These are phyloP conservation scores for Huntiella moniliformis DNA, from an alignment of 2,329 filamentous ascomycete species.

Conservation along the genomic window DNA sequence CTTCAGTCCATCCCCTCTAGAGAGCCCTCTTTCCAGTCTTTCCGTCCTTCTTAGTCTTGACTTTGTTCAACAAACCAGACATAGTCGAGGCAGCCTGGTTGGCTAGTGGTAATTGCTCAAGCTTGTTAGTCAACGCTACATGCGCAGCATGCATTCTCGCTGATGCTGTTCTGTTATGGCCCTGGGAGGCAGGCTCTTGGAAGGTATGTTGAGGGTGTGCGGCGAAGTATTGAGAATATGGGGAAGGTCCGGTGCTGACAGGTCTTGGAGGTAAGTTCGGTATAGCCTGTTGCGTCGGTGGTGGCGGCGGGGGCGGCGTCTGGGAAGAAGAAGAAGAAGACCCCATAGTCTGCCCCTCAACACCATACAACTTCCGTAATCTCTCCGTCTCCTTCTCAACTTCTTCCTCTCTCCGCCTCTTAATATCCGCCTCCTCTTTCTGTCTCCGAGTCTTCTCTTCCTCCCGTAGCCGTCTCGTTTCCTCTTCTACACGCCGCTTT, in stretches of 20 bases:
- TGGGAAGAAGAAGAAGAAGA: conserved; percentile 14
- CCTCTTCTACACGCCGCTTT: conserved; percentile 42
- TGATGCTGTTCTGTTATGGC: conserved; percentile 6
- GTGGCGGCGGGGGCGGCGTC: conserved; percentile 16
- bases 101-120: conserved; percentile 4
- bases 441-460: conserved; percentile 16
- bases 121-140: neutral
- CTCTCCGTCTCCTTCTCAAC: conserved; percentile 71
- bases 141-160: conserved; percentile 1
- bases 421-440: conserved; percentile 48
- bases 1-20: conserved; percentile 20
- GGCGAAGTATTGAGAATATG: conserved; percentile 15
- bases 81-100: conserved; percentile 23
- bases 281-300: conserved; percentile 12
- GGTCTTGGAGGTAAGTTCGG: conserved; percentile 25
- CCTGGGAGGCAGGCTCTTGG: conserved; percentile 13
- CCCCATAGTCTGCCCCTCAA: conserved; percentile 24
- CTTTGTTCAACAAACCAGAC: conserved; percentile 25
- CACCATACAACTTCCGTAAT: conserved; percentile 48
- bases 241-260: conserved; percentile 19
- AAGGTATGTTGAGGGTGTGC: conserved; percentile 14
- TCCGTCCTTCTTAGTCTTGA: conserved; percentile 18
- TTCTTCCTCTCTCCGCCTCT: conserved; percentile 58
- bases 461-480: neutral
- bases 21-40: conserved; percentile 29